Percentiles rank a stretch among this genome's conserved stretches.
Evolutionary conservation across 2,329 filamentous ascomycete species (phyloP).

Genomic region (Aspergillus sergii): DNA sequence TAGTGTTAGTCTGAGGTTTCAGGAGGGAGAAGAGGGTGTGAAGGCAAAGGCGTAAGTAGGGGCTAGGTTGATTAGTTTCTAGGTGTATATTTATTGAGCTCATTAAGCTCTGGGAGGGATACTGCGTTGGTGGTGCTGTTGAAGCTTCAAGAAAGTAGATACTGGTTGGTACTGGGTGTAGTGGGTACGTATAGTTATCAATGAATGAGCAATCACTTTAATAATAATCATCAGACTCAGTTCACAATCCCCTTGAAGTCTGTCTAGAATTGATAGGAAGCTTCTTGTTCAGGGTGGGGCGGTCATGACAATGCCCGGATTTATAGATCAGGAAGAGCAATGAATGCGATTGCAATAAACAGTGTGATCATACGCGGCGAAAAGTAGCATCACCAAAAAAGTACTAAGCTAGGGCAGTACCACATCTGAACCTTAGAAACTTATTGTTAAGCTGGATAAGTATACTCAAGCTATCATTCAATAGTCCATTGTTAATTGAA

Average conservation of each 20-base stretch:
- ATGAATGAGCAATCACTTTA: not conserved
- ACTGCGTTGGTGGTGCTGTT: not conserved
- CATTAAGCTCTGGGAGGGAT: not conserved
- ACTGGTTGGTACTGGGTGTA: no score
- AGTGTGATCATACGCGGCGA: not conserved
- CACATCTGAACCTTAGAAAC: not conserved
- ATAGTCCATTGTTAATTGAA: not conserved
- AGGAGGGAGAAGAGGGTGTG: conserved; percentile 56
- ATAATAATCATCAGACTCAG: not conserved
- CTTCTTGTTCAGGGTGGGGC: not conserved
- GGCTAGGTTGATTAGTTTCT: not conserved
- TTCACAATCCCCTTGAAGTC: not conserved
- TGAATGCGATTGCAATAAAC: not conserved
- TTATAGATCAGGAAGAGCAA: not conserved
- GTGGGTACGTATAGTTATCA: not conserved
- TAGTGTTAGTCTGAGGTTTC: conserved; percentile 85
- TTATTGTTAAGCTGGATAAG: not conserved
- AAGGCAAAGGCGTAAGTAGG: conserved; percentile 33
- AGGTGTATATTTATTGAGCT: not conserved
- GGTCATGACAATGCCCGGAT: not conserved
- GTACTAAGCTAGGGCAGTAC: not conserved
- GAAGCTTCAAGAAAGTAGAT: not conserved
- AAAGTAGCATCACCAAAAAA: not conserved
- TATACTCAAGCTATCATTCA: not conserved
- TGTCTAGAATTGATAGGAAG: not conserved